phyloP scores from a whole-genome alignment of 1,284 basidiomycete species.

The Tylopilus sp. region DNA sequence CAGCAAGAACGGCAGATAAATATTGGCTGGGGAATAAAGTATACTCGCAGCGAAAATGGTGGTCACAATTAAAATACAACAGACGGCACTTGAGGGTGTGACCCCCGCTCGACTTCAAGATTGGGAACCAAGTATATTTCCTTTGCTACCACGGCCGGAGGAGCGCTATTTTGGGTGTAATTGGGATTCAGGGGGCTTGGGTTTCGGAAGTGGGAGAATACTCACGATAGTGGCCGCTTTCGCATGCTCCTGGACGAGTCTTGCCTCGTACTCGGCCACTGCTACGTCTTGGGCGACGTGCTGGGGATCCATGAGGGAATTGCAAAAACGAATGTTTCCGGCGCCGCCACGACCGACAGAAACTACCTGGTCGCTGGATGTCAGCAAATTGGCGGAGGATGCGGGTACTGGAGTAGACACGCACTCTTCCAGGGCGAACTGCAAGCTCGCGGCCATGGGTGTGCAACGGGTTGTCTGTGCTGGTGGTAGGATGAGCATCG shows the following conservation, averaged over 20 bases:
- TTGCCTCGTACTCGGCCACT: constrained; percentile 38
- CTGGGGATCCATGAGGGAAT: constrained; percentile 50
- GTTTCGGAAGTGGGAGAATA: not conserved
- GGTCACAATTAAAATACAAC: too few relatives aligned
- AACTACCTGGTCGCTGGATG: constrained; percentile 36
- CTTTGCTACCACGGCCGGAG: constrained; percentile 34
- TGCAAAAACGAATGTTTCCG: constrained; percentile 35
- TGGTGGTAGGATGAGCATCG: constrained; percentile 35
- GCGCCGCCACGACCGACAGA: constrained; percentile 75
- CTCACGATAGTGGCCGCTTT: constrained; percentile 40
- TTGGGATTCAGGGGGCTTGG: not conserved
- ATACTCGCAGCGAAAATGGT: too few relatives aligned
- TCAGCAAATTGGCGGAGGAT: not conserved
- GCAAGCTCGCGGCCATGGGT: constrained; percentile 56
- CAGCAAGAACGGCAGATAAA: too few relatives aligned
- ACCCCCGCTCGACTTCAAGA: not conserved
- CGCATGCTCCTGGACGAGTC: constrained; percentile 41
- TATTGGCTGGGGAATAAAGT: too few relatives aligned
- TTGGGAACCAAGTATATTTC: constrained; percentile 19
- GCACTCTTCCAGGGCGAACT: constrained; percentile 34
- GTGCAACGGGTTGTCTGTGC: constrained; percentile 38
- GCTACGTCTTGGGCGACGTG: constrained; percentile 25
- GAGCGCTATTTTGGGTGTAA: constrained; percentile 42
- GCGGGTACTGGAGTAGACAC: constrained; percentile 5
- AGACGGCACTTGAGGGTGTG: not conserved